Evolutionary conservation across 805 yeast species (phyloP).

Genomic region (Zygosaccharomyces rouxii): DNA sequence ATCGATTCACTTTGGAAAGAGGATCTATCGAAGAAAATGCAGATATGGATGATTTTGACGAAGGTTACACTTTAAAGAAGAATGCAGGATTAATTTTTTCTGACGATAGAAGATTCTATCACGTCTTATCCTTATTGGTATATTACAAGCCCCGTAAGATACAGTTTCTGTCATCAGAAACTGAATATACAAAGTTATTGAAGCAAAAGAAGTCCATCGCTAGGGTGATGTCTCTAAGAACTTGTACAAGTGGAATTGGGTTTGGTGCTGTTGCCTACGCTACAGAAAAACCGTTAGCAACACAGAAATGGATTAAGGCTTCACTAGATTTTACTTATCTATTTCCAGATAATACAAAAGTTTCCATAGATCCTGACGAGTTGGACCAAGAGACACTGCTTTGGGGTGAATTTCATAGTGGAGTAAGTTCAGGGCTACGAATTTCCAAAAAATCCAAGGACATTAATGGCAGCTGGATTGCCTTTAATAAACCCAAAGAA

Average conservation of each 20-base stretch:
- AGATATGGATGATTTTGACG: conserved; percentile 19
- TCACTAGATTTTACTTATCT: conserved; percentile 63
- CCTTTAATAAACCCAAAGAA: conserved; percentile 70
- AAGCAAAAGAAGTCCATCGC: conserved; percentile 56
- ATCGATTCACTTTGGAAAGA: conserved; percentile 34
- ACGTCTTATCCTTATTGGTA: conserved; percentile 63
- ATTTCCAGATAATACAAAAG: conserved; percentile 64
- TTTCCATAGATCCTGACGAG: conserved; percentile 52
- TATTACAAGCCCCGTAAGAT: conserved; percentile 24
- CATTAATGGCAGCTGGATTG: conserved; percentile 78
- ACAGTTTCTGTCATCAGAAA: conserved; percentile 33
- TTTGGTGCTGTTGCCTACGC: conserved; percentile 31
- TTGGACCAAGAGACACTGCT: conserved; percentile 47
- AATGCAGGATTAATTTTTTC: conserved; percentile 57
- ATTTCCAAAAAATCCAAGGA: conserved; percentile 65
- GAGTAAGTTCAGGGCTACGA: conserved; percentile 80
- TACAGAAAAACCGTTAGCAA: conserved; percentile 63
- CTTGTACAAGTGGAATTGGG: conserved; percentile 48
- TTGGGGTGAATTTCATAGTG: conserved; percentile 92
- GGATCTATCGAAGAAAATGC: conserved; percentile 8
- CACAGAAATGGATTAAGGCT: conserved; percentile 81
- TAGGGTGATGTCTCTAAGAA: conserved; percentile 58
- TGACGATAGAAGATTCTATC: conserved; percentile 73
- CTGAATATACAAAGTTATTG: conserved; percentile 54
- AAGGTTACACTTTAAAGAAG: conserved; percentile 17